phyloP scores from a whole-genome alignment of 768 basidiomycete species.

The Cystobasidium ongulense region DNA sequence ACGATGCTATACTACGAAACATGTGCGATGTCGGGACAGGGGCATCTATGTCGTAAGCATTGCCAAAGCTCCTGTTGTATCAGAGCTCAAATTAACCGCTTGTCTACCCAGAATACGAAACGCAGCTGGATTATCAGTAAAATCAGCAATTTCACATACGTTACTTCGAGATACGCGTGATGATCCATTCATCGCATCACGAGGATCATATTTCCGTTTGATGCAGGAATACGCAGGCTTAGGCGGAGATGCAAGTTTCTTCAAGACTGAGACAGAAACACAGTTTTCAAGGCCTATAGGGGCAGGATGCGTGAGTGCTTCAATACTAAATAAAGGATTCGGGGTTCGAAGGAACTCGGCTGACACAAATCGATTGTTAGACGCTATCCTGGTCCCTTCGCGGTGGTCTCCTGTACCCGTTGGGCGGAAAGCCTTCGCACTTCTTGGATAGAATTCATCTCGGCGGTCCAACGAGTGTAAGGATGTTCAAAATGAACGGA shows the following conservation, averaged over 20 bases:
- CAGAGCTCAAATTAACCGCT: constrained; percentile 20
- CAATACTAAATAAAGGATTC: constrained; percentile 29
- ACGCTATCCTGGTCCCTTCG: constrained; percentile 65
- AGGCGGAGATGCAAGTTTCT: constrained; percentile 68
- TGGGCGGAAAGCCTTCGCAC: constrained; percentile 43
- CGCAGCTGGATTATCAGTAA: constrained; percentile 67
- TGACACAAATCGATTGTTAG: constrained; percentile 48
- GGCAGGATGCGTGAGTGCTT: constrained; percentile 55
- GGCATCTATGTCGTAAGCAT: constrained; percentile 71
- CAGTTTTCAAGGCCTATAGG: constrained; percentile 57
- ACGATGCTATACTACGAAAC: constrained; percentile 71
- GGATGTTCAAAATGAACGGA: constrained; percentile 65
- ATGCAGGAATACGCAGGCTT: constrained; percentile 60
- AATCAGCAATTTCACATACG: constrained; percentile 74
- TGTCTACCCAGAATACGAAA: constrained; percentile 61
- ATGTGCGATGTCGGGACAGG: constrained; percentile 62
- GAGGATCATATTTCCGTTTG: constrained; percentile 1
- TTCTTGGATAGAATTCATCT: constrained; percentile 85
- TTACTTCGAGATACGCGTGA: constrained; percentile 69
- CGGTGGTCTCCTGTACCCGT: constrained; percentile 62
- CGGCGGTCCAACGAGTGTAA: constrained; percentile 77
- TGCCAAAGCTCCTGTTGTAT: neutral
- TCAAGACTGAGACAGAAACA: constrained; percentile 63
- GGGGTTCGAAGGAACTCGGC: neutral
- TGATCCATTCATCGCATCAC: constrained; percentile 45